Evolutionary conservation across 768 basidiomycete genomes (phyloP).

Genomic region (Termitomyces sp.): DNA sequence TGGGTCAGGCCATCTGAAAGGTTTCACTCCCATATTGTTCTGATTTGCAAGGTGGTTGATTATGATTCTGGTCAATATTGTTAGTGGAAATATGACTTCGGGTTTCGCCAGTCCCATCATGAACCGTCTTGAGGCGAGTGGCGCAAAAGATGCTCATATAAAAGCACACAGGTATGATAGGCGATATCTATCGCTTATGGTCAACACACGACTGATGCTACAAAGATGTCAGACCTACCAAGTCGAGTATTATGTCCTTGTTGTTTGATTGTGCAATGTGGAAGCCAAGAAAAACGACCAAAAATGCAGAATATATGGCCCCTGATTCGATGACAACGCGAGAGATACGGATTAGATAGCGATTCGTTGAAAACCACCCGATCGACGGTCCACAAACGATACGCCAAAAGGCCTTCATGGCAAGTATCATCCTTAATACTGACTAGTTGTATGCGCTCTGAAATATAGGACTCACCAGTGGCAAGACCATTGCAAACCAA

Average conservation of each 20-base stretch:
- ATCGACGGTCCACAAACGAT: no score
- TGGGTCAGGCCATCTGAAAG: neutral
- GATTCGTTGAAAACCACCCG: neutral
- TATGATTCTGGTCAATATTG: no score
- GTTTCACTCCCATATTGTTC: neutral
- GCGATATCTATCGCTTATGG: neutral
- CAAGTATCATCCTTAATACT: neutral
- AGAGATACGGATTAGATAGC: neutral
- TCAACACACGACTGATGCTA: neutral
- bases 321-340: slow-evolving; percentile 1
- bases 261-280: neutral
- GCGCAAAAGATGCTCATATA: slow-evolving; percentile 1
- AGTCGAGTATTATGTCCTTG: neutral
- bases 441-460: neutral
- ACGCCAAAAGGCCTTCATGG: no score
- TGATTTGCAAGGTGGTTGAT: neutral
- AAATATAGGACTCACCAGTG: neutral
- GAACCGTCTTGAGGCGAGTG: neutral
- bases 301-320: neutral
- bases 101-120: no score
- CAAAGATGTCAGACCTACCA: neutral
- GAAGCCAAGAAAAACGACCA: neutral
- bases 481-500: neutral
- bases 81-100: no score
- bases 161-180: slow-evolving; percentile 5